phyloP scores from a whole-genome alignment of 2,329 filamentous ascomycete genomes.

The Monilinia aucupariae region DNA sequence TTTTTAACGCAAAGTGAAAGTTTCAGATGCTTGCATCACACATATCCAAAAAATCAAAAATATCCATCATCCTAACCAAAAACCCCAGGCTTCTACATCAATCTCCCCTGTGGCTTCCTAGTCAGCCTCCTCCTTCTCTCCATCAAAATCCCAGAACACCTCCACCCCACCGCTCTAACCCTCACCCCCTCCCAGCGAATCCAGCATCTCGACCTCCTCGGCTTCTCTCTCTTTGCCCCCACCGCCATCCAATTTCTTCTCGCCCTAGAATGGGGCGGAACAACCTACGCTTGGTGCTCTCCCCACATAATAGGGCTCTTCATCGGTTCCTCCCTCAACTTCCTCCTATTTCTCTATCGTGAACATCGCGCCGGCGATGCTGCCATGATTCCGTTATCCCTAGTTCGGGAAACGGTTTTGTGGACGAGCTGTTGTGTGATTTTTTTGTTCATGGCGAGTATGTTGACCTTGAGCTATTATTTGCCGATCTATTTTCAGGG shows the following conservation, averaged over 20 bases:
- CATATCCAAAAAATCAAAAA: constrained; percentile 30
- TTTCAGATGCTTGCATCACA: constrained; percentile 27
- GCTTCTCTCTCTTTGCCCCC: constrained; percentile 35
- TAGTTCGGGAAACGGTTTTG: constrained; percentile 26
- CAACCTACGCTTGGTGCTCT: constrained; percentile 32
- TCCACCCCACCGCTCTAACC: neutral
- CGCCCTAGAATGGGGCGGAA: constrained; percentile 36
- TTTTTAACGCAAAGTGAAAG: neutral
- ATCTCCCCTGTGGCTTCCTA: constrained; percentile 38
- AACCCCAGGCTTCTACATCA: constrained; percentile 36
- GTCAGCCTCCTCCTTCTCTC: constrained; percentile 36
- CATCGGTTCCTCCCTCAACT: constrained; percentile 26
- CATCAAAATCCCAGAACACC: constrained; percentile 35
- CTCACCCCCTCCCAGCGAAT: constrained; percentile 10
- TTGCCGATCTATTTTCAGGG: constrained; percentile 41
- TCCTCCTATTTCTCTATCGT: constrained; percentile 27
- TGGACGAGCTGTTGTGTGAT: constrained; percentile 17
- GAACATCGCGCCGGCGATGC: constrained; percentile 21
- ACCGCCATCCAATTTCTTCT: constrained; percentile 35
- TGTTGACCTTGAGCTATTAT: constrained; percentile 16
- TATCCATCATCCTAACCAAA: neutral
- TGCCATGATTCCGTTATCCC: constrained; percentile 29
- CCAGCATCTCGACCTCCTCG: constrained; percentile 33
- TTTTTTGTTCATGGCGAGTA: constrained; percentile 14
- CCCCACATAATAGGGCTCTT: constrained; percentile 27